Conservation (phyloP, 2,329 filamentous ascomycete species). For the Mollisia scopiformis region DNA sequence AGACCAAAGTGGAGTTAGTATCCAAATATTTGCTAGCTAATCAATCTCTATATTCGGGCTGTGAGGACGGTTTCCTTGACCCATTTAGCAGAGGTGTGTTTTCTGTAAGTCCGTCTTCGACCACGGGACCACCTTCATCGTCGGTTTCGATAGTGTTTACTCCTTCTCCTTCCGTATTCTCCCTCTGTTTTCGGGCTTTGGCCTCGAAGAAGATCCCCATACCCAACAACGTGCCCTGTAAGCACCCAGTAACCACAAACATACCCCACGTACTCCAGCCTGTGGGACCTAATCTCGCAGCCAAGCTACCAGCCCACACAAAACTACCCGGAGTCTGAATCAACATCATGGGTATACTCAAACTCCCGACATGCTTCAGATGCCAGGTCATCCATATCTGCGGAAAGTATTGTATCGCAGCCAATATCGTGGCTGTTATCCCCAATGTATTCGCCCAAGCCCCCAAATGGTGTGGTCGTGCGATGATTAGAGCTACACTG, state of each 20-base stretch:
- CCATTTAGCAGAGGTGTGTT: conserved; percentile 26
- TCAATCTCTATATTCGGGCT: not conserved
- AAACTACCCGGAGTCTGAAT: conserved; percentile 95
- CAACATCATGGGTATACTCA: conserved; percentile 97
- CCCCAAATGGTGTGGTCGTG: conserved; percentile 65
- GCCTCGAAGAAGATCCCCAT: conserved; percentile 83
- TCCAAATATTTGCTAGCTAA: not conserved
- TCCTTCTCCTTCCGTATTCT: conserved; percentile 11
- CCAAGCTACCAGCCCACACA: conserved; percentile 85
- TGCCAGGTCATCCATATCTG: conserved; percentile 92
- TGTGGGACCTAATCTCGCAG: conserved; percentile 73
- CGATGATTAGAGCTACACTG: conserved; percentile 67
- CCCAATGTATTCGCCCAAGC: conserved; percentile 87
- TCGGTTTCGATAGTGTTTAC: conserved; percentile 28
- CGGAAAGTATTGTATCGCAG: conserved; percentile 89
- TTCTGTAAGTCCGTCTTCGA: conserved; percentile 29
- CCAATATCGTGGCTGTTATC: conserved; percentile 75
- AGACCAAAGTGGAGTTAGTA: not conserved
- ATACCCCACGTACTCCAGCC: conserved; percentile 98
- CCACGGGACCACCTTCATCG: conserved; percentile 29
- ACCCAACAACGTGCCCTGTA: conserved; percentile 79
- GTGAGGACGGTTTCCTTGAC: conserved; percentile 16
- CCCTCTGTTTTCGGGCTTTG: conserved; percentile 24
- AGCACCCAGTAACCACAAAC: conserved; percentile 79
- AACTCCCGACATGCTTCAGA: conserved; percentile 82